Base-by-base conservation (phyloP, 352 stramenopile genomes). In the Phytopythium litorale region DNA sequence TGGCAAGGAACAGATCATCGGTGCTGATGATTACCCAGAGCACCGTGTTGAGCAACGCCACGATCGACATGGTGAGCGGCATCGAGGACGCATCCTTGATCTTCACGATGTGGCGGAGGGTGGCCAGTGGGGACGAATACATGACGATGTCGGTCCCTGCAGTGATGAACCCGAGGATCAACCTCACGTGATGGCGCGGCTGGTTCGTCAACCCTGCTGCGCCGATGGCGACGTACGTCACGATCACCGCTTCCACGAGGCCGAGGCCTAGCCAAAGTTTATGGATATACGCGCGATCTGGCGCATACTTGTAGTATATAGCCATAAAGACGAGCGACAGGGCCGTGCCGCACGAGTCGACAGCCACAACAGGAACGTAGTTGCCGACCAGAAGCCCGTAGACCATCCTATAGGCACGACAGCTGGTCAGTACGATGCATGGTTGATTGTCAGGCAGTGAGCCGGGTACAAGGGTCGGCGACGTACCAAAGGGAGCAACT, bases 361-460 rank as follows among this genome's bases (percentile, higher is more conserved):
- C 76, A 7, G 55, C 43, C 25, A 78, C 68, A 11, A 79, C 64
- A 12, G 73, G 70, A n/a, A 81, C 76, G 56, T 70, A 71, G 33
- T 68, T 63, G 2, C 64, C 43, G 16, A 67, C 70, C 35, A 73
- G 51, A 37, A 66, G 72, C 15, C 67, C 67, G 54, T 79, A 81
- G 15, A 77, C 60, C 19, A 68, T 42, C 63, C 62, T 67, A 33
- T 32, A 4, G 48, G n/a, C 33, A 45, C 33, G 18, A 33, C 28
- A 52, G 25, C 38, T 16, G 2, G 15, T 46, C 25, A 8, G 4
- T 11, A 46, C 12, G 25, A 42, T 25, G 1, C 13, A 3, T 55
- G 0, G 33, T 46, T 5, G 3, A 11, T 23, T n/a, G 4, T 32
- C 21, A 43, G 18, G 28, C 7, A 18, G 25, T 28, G 25, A 16